Conservation (phyloP, 306 rosid genomes). For the Oxytropis ochrocephala region DNA sequence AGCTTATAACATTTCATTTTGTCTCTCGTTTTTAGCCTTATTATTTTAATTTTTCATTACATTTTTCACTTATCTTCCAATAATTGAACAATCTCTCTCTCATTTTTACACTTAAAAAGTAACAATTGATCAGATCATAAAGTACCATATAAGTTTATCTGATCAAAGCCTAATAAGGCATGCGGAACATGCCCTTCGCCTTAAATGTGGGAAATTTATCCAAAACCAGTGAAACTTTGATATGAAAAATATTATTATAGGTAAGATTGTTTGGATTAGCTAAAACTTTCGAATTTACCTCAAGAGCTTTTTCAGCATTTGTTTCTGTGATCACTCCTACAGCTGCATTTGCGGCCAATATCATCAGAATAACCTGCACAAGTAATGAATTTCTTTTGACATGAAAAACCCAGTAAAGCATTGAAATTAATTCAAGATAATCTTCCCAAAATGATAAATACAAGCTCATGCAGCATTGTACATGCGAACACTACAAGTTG, state of each 20-base stretch:
- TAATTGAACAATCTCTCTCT: too few relatives aligned
- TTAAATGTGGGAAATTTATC: background rate
- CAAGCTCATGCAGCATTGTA: background rate
- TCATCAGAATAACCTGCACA: conserved; percentile 82
- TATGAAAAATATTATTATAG: background rate
- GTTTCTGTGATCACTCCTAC: conserved; percentile 97
- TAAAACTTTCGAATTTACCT: conserved; percentile 46
- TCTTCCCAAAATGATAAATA: background rate
- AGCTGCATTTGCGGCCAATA: conserved; percentile 94
- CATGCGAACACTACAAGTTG: background rate
- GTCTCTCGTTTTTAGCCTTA: too few relatives aligned
- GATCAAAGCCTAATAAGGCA: background rate
- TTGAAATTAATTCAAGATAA: conserved; percentile 3
- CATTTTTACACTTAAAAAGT: background rate
- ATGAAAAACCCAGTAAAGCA: conserved; percentile 35
- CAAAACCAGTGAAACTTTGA: background rate
- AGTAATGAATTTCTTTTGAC: conserved; percentile 9
- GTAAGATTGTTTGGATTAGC: conserved; percentile 8
- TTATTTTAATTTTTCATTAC: too few relatives aligned
- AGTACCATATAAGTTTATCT: background rate
- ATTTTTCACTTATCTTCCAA: too few relatives aligned
- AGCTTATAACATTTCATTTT: too few relatives aligned
- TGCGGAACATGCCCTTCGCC: background rate
- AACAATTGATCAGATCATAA: background rate
- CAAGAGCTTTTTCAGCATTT: conserved; percentile 96